Evolutionary conservation across 129 eudicot species (phyloP).

Genomic region (Scalesia atractyloides): DNA sequence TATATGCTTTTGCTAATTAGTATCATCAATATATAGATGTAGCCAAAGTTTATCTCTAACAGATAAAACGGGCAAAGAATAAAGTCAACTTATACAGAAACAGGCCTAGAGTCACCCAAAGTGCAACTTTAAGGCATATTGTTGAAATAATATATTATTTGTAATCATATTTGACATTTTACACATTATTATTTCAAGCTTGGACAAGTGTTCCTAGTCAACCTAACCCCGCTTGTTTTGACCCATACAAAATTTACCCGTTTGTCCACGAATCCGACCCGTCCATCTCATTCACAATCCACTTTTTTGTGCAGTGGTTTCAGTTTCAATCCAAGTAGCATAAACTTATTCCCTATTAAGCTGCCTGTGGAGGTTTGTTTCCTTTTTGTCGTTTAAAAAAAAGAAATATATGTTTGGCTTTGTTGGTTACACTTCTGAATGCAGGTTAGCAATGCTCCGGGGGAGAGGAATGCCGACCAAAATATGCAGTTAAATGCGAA

Average conservation of each 20-base stretch:
- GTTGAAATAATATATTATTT: background rate
- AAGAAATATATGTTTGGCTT: background rate
- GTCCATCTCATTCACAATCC: background rate
- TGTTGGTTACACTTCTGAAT: conserved; percentile 6
- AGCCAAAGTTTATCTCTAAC: background rate
- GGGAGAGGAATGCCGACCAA: conserved; percentile 40
- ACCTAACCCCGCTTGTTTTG: background rate
- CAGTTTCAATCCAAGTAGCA: conserved; percentile 61
- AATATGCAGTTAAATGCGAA: conserved; percentile 35
- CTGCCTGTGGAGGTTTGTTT: conserved; percentile 61
- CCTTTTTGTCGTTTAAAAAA: background rate
- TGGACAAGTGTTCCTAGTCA: background rate
- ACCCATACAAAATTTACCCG: too few relatives aligned
- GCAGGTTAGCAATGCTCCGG: conserved; percentile 56
- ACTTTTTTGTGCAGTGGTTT: conserved; percentile 58
- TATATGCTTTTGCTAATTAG: conserved; percentile 2
- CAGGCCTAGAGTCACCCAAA: background rate
- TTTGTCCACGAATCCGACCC: too few relatives aligned
- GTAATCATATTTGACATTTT: background rate
- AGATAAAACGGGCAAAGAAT: background rate
- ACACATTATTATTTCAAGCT: background rate
- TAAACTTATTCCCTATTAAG: conserved; percentile 71
- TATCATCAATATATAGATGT: background rate
- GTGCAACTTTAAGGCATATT: background rate
- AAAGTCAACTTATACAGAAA: background rate